Base-by-base conservation (phyloP, 2,329 filamentous ascomycete genomes). In the Lasiodiplodia hormozganensis region DNA sequence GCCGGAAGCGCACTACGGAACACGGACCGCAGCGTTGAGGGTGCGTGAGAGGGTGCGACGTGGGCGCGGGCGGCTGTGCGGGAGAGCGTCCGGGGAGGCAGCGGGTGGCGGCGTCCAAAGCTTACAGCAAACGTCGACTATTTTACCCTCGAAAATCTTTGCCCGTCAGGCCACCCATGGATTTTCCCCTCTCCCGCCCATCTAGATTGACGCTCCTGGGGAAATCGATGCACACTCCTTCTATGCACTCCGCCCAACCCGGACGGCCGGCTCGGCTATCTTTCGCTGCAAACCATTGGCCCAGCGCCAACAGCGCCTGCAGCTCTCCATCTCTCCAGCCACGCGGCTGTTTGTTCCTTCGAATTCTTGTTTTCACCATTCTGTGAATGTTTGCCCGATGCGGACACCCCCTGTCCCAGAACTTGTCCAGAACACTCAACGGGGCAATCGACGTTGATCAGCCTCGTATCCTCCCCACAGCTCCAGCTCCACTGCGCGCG, bases 41-140 rank as follows among this genome's bases (percentile, higher is more conserved):
- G 49, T n/a, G 49, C 49, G 49, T 11, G 16, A 21, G 5, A 34
- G 31, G 3, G 52, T 36, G 53, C 14, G 16, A 38, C 54, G 34
- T 23, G 28, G 54, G 34, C 31, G 34, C 54, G 11, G 23, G 57
- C 57, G 57, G 38, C 57, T 47, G 38, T 6, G 38, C 57, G 57
- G 57, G 36, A 47, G 57, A 62, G 14, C 14, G 38, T 18, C 57
- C 57, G 57, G 36, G 57, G 57, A 47, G 23, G 57, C 57, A 12
- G 23, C 18, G 28, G 18, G 53, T 57, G 31, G 52, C 53, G 16
- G 14, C 53, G 40, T 12, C 18, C 31, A 34, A 34, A 34, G 31
- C 31, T 34, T 34, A 34, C 31, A 34, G 31, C 31, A 34, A 34
- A 34, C 31, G 31, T 34, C 31, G 31, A 34, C 8, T 34, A 34